These are phyloP conservation scores for Emergomyces africanus DNA, from an alignment of 2,329 filamentous ascomycete species.

Conservation along the genomic window DNA sequence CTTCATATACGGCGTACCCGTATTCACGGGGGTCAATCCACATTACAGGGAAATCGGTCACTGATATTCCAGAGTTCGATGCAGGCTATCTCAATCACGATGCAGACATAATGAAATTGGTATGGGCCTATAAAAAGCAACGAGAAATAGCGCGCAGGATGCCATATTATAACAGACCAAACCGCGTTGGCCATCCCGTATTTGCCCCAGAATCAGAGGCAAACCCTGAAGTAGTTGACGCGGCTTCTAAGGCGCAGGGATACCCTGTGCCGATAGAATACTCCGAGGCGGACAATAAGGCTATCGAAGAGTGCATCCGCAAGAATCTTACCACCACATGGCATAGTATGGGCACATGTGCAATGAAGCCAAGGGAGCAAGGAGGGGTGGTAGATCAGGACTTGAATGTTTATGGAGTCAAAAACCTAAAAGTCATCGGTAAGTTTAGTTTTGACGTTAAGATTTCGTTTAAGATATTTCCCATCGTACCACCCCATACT, in stretches of 20 bases:
- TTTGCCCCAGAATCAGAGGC: constrained; percentile 36
- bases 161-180: constrained; percentile 35
- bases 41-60: constrained; percentile 33
- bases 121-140: constrained; percentile 54
- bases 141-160: constrained; percentile 49
- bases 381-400: constrained; percentile 9
- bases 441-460: not conserved
- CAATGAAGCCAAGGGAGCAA: constrained; percentile 22
- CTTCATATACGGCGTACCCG: constrained; percentile 46
- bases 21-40: constrained; percentile 50
- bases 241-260: constrained; percentile 12
- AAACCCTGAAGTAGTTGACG: constrained; percentile 14
- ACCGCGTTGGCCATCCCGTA: constrained; percentile 25
- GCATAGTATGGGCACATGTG: constrained; percentile 34
- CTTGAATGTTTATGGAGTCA: constrained; percentile 20
- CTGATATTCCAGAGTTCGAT: constrained; percentile 42
- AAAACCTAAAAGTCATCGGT: constrained; percentile 26
- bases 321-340: constrained; percentile 29
- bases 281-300: constrained; percentile 35
- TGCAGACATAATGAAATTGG: constrained; percentile 44
- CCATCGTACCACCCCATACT: not conserved
- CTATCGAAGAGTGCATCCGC: constrained; percentile 34
- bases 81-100: constrained; percentile 44
- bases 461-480: not conserved
- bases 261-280: constrained; percentile 34